Percentiles rank a stretch among this genome's conserved stretches.
Conservation (phyloP, 257 asterid species). For the Nicotiana sylvestris region DNA sequence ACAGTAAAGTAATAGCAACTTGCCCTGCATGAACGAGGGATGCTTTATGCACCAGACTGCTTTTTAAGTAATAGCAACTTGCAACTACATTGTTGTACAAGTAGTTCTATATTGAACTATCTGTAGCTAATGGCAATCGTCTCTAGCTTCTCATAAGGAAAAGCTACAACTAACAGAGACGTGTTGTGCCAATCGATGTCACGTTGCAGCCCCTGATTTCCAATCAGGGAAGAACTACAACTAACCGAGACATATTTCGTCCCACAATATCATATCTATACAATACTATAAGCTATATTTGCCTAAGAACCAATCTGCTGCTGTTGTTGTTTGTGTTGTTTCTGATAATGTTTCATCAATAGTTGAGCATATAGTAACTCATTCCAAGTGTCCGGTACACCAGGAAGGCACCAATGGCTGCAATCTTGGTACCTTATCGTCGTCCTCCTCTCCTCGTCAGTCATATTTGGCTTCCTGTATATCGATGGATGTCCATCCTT, state of each 20-base stretch:
- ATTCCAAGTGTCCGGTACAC: conserved; percentile 92
- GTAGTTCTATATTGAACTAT: neutral
- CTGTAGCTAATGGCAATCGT: neutral
- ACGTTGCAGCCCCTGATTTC: too few species aligned
- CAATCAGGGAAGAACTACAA: neutral
- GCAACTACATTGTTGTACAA: neutral
- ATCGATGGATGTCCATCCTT: conserved; percentile 90
- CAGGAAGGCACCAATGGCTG: conserved; percentile 97
- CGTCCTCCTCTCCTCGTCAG: conserved; percentile 34
- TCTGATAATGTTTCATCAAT: conserved; percentile 27
- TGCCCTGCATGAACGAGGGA: neutral
- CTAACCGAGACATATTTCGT: neutral
- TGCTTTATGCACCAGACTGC: too few species aligned
- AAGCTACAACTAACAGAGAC: neutral
- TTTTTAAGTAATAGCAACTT: neutral
- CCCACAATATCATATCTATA: neutral
- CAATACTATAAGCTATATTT: neutral
- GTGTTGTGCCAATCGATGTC: too few species aligned
- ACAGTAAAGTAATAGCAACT: neutral
- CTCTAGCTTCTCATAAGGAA: neutral
- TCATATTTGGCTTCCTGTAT: conserved; percentile 56
- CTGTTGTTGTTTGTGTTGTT: neutral
- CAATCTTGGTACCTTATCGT: conserved; percentile 59
- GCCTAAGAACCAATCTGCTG: neutral
- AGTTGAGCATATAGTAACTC: conserved; percentile 71